phyloP scores from a whole-genome alignment of 1,284 basidiomycete species.

The Fomitopsis palustris region DNA sequence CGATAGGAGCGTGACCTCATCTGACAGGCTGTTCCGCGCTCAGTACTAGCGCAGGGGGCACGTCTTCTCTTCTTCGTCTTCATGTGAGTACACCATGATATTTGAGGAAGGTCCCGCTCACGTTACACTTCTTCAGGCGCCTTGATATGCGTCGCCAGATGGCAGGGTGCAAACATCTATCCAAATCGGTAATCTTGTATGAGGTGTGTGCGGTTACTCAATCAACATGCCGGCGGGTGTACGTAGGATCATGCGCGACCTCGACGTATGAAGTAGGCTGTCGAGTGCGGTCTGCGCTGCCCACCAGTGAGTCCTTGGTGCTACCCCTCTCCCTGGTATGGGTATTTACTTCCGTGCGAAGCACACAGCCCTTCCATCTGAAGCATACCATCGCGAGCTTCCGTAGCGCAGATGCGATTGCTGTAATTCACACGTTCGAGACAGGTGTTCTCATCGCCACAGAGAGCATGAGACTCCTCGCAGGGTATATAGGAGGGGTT shows the following conservation, averaged over 20 bases:
- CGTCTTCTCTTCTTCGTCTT: background rate
- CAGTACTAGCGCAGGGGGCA: background rate
- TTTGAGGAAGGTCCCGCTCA: background rate
- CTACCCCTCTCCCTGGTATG: background rate
- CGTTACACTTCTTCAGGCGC: background rate
- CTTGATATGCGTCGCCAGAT: background rate
- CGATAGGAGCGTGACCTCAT: no score
- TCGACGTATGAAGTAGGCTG: background rate
- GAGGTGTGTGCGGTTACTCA: no score
- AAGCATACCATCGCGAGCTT: background rate
- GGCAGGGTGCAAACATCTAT: background rate
- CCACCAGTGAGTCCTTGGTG: background rate
- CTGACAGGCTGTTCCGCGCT: no score
- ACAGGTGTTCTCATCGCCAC: background rate
- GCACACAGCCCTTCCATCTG: background rate
- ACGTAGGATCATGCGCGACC: background rate
- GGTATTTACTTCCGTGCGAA: background rate
- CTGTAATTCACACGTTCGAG: background rate
- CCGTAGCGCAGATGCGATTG: background rate
- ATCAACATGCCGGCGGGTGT: background rate
- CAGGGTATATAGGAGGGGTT: conserved; percentile 2
- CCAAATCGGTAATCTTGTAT: background rate
- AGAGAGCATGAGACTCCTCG: background rate
- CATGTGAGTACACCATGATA: background rate
- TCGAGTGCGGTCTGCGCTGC: background rate